Evolutionary conservation across 768 basidiomycete species (phyloP).

Genomic region (Amanita thiersii): DNA sequence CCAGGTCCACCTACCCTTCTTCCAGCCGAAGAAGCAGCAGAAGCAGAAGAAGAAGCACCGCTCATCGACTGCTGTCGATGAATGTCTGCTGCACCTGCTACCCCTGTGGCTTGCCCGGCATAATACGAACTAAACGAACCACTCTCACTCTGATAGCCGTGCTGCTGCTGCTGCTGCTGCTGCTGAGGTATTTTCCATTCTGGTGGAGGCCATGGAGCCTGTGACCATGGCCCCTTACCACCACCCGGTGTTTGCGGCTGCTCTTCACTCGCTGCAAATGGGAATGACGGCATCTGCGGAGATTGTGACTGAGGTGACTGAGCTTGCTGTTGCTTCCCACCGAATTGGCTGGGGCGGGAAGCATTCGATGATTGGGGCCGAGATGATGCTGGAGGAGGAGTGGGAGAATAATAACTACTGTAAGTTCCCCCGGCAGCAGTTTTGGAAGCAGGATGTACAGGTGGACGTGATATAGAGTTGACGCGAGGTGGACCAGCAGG

Average conservation of each 20-base stretch:
- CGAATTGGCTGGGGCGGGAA: constrained; percentile 1
- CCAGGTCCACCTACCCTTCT: too few relatives aligned
- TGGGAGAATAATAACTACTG: constrained; percentile 9
- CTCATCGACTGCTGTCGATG: constrained; percentile 23
- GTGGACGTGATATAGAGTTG: constrained; percentile 20
- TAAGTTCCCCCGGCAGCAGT: constrained; percentile 16
- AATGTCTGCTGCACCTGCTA: constrained; percentile 23
- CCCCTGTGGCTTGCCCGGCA: constrained; percentile 5
- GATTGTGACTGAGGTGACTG: constrained; percentile 6
- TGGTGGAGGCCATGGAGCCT: constrained; percentile 33
- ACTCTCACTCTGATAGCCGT: constrained; percentile 10
- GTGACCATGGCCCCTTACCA: constrained; percentile 14
- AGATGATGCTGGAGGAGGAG: background rate
- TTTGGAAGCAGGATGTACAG: constrained; percentile 26
- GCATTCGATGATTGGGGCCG: constrained; percentile 1
- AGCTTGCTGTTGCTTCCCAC: too few relatives aligned
- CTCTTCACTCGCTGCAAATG: background rate
- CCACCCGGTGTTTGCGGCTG: constrained; percentile 9
- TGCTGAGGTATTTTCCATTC: constrained; percentile 27
- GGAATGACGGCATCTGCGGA: constrained; percentile 7
- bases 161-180: too few relatives aligned
- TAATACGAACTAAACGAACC: constrained; percentile 12
- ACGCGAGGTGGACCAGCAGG: constrained; percentile 5
- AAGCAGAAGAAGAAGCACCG: constrained; percentile 12
- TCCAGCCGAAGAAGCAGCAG: constrained; percentile 12